Base-by-base conservation (phyloP, 345 rosid species). In the Dovyalis caffra region DNA sequence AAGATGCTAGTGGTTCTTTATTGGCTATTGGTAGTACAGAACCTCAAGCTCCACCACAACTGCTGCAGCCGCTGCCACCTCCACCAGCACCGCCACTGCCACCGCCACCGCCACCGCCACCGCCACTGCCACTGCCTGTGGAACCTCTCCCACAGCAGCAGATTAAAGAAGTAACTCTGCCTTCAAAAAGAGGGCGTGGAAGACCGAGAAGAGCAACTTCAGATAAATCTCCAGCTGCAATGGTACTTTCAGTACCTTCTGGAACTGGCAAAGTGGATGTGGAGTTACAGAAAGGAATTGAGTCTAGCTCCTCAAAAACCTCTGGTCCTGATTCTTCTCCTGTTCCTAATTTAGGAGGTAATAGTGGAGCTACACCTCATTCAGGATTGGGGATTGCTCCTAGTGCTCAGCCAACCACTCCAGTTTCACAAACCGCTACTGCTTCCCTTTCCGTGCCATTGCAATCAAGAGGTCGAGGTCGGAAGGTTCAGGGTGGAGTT, bases 151-250 rank as follows among this genome's bases (percentile, higher is more conserved):
- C 73, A 20, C 74, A 68, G 61, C 88, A 76, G 69, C 85, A 77
- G 77, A 80, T 57, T 77, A 84, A 83, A 61, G 91, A 94, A 75
- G 87, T 79, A 71, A 90, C 90, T 49, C 90, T 89, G 62, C 95
- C 98, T 74, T 79, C 90, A 51, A 94, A 90, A 83, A 84, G 98
- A 70, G 97, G 98, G 26, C 94, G 98, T 82, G 98, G 98, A 73
- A 90, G 98, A 80, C 98, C 98, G 34, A 88, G 90, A 80, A 87
- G 94, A 84, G 89, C 64, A 67, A 49, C 77, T 53, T 56, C 80
- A 10, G 91, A 87, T 66, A 90, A 78, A 79, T 72, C 90, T 80
- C 88, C 85, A 8, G 47, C 82, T 57, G 73, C 80, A 1, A 57
- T 73, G 73, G 60, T 77, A 57, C 64, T 68, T 60, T 69, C 84